Conservation (phyloP, 164 flowering plant genomes). For the Stephania cephalantha region DNA sequence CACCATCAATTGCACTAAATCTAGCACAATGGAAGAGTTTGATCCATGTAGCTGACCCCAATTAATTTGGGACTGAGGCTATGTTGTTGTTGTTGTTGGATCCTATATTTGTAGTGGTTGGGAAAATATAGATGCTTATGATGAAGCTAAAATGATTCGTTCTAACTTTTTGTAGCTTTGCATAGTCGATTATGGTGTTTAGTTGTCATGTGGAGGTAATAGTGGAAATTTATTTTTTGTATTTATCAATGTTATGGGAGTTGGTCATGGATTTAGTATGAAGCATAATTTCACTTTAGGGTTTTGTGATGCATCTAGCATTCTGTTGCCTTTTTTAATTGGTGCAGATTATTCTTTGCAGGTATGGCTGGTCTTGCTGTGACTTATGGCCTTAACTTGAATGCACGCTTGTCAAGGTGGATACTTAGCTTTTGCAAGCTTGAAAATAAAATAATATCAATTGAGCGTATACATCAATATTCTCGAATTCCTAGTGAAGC, state of each 20-base stretch:
- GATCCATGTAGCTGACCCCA: too few relatives aligned
- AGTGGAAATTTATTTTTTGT: background rate
- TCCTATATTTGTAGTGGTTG: background rate
- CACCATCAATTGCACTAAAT: too few relatives aligned
- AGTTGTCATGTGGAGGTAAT: background rate
- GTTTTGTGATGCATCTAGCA: background rate
- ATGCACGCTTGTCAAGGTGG: constrained; percentile 93
- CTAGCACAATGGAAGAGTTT: too few relatives aligned
- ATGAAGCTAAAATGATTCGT: background rate
- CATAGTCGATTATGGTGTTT: too few relatives aligned
- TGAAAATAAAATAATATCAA: constrained; percentile 94
- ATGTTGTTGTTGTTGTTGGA: background rate
- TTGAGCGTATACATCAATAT: constrained; percentile 92
- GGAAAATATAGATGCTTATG: background rate
- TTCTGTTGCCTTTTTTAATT: constrained; percentile 6
- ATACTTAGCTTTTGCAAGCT: constrained; percentile 98
- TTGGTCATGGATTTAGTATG: background rate
- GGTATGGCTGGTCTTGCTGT: constrained; percentile 99
- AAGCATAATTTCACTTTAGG: background rate
- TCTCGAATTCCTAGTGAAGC: constrained; percentile 85
- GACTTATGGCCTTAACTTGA: constrained; percentile 91
- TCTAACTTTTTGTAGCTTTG: background rate
- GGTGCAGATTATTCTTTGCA: constrained; percentile 22
- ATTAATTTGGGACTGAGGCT: too few relatives aligned
- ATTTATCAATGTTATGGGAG: background rate